Base-by-base conservation (phyloP, 2,329 filamentous ascomycete genomes). In the Epichloe hybrida region DNA sequence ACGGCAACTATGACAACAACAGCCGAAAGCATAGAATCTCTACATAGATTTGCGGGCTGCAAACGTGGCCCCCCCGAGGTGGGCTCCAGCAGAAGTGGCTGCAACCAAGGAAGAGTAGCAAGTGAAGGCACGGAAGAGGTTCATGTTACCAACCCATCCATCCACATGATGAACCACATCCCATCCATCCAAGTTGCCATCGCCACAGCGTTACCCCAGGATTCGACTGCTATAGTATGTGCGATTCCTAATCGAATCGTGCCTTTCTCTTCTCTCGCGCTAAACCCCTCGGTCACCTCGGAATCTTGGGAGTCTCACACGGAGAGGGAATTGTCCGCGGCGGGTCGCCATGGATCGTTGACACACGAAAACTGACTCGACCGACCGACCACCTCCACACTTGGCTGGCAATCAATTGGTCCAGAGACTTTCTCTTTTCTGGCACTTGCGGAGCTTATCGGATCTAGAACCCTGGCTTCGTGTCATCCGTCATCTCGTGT, bases 331-430 rank as follows among this genome's bases (percentile, higher is more conserved):
- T 42, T 45, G 41, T 48, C 41, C 39, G 41, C 50, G 46, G 55
- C 48, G 52, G 48, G 46, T 38, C 37, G 37, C 37, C 23, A 15
- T 50, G 49, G 45, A 35, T 21, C 42, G 34, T 53, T 56, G 56
- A 55, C 55, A 57, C 55, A 54, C 55, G 37, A 48, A 54, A 55
- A 57, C 48, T 54, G 53, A 53, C 54, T 53, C 53, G 46, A 41
- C 41, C 35, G 20, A 27, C 20, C 31, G 17, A 21, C 9, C 35
- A 3, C 35, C 45, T 36, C n/a, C 42, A 36, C 23, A 23, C 23
- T 39, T 38, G 35, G 8, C 35, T 34, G n/a, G 42, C 21, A 15
- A 43, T 17, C 15, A 20, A 23, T 31, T 21, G 15, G 17, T 20
- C 27, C 27, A 21, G 42, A 21, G 23, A 3, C 20, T 23, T 50